Percentiles rank a stretch among this genome's conserved stretches.
phyloP scores from a whole-genome alignment of 1,284 basidiomycete species.

The Leccinum pachyderme region DNA sequence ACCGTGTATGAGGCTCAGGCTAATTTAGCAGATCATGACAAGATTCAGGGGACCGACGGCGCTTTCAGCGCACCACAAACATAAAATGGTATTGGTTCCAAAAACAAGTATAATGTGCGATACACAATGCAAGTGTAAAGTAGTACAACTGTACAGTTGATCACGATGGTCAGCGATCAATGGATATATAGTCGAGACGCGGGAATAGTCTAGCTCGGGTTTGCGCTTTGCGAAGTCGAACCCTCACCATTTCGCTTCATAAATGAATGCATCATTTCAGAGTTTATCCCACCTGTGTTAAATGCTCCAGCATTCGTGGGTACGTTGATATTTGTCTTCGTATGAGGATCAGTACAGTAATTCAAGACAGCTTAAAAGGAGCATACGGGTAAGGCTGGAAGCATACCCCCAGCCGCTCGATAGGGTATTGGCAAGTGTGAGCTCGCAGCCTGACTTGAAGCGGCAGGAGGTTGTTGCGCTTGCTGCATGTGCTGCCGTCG shows the following conservation, averaged over 20 bases:
- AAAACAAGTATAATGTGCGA: conserved; percentile 3
- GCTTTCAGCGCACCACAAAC: conserved; percentile 44
- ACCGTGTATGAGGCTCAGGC: conserved; percentile 80
- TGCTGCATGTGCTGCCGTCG: conserved; percentile 34
- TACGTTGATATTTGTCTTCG: conserved; percentile 15
- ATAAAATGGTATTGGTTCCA: conserved; percentile 11
- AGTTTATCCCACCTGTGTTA: conserved; percentile 37
- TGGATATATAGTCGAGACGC: neutral
- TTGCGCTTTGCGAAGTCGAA: conserved; percentile 25
- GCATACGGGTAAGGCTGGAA: conserved; percentile 22
- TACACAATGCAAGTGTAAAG: conserved; percentile 17
- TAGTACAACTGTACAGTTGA: conserved; percentile 10
- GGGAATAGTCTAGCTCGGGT: conserved; percentile 11
- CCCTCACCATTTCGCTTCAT: conserved; percentile 52
- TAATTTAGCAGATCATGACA: conserved; percentile 76
- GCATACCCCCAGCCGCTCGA: conserved; percentile 7
- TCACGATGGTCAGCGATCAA: neutral
- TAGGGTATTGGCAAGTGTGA: conserved; percentile 17
- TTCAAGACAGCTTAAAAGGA: neutral
- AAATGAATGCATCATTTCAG: conserved; percentile 62
- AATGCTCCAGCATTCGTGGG: conserved; percentile 10
- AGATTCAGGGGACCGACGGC: conserved; percentile 70
- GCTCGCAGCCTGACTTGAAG: conserved; percentile 14
- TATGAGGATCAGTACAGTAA: neutral
- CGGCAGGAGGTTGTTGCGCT: conserved; percentile 20